Evolutionary conservation across 371 early-diverging fungal species (phyloP).

Genomic region (Apophysomyces elegans): DNA sequence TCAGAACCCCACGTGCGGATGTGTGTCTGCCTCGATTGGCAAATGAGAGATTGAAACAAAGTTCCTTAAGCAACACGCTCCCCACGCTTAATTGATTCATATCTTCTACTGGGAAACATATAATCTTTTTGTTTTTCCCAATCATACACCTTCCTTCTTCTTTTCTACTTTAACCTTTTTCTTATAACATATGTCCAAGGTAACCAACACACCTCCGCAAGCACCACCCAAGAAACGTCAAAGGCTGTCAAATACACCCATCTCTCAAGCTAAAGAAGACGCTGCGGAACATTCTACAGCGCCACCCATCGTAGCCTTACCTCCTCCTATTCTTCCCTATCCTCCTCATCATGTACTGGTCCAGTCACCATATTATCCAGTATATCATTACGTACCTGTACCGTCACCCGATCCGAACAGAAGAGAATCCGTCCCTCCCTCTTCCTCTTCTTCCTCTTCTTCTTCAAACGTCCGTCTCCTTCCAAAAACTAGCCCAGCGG

Average conservation of each 20-base stretch:
- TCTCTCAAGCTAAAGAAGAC: background rate
- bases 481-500: background rate
- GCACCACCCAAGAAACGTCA: constrained; percentile 5
- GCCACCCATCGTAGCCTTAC: constrained; percentile 7
- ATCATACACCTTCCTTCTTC: background rate
- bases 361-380: constrained; percentile 6
- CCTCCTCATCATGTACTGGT: constrained; percentile 8
- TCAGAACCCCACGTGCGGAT: constrained; percentile 7
- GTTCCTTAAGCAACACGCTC: constrained; percentile 3
- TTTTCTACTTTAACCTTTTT: background rate
- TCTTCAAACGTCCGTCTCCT: background rate
- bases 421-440: background rate
- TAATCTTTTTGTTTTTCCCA: background rate
- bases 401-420: constrained; percentile 8
- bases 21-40: constrained; percentile 7
- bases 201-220: background rate
- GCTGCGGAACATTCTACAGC: background rate
- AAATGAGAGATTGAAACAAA: constrained; percentile 5
- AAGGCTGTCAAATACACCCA: background rate
- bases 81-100: background rate
- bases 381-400: constrained; percentile 4
- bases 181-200: background rate
- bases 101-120: background rate
- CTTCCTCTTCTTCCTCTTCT: background rate
- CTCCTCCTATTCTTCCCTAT: constrained; percentile 7